Evolutionary conservation across 345 rosid genomes (phyloP), one percentile per base, ranked within the genome.

Genomic region (Viola odorata): DNA sequence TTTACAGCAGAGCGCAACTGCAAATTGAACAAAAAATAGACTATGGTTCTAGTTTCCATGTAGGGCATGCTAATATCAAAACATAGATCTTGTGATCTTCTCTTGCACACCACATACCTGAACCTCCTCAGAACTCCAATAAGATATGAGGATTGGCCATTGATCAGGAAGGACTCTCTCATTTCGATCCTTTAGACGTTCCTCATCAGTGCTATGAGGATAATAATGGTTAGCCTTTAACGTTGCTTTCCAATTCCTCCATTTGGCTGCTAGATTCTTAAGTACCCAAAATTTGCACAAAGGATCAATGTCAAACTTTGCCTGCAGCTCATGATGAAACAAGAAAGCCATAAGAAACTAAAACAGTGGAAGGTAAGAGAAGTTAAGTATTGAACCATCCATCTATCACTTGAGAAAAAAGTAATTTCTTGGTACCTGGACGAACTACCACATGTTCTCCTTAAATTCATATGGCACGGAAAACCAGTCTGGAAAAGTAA

Each of bases 171-270:
- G 42, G 42, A 77, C 50, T 69, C 81, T 66, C 45, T 63, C 60
- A 52, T 77, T 66, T 45, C 44, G 8, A 62, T 65, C 72, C 58
- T 52, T 69, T 54, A 73, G 53, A 13, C 77, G 67, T 44, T 77
- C 81, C 38, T 73, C 81, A 55, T 77, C 75, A 14, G 77, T 73
- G 41, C 62, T 38, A 64, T 73, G 69, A 50, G 81, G 58, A 58
- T 62, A 64, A 60, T 69, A 77, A 61, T 71, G 66, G 0, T 53
- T 49, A 41, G 69, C 69, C 58, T 77, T 77, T 63, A 77, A 56
- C 40, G 61, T 65, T 12, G 72, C 69, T 65, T 69, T 77, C 75
- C 75, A 77, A 58, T 61, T 69, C 72, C 71, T 77, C 80, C 80
- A 77, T 69, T 73, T 72, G 15, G 53, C 39, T 49, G 67, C 68